Conservation (phyloP, 1,284 basidiomycete species). For the Coniferiporia sulphurascens region DNA sequence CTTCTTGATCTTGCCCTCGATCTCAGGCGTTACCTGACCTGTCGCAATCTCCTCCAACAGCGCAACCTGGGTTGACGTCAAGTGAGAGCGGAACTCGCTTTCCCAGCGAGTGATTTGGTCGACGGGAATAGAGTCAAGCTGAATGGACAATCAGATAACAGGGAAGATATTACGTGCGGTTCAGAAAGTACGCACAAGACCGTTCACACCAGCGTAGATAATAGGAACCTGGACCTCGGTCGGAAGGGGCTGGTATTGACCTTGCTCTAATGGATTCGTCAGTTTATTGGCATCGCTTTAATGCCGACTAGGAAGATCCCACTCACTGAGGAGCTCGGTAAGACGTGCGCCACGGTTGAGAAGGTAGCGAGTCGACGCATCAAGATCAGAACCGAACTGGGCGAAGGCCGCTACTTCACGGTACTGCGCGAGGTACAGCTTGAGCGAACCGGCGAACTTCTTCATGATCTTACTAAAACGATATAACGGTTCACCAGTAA, state of each 20-base stretch:
- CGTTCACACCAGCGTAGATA: conserved; percentile 99
- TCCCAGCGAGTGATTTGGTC: conserved; percentile 96
- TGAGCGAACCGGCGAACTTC: conserved; percentile 99
- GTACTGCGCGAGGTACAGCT: conserved; percentile 99
- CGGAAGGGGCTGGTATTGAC: conserved; percentile 90
- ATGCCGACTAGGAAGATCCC: background rate
- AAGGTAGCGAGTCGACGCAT: conserved; percentile 97
- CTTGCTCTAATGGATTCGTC: conserved; percentile 67
- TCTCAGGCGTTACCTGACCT: conserved; percentile 82
- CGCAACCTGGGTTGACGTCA: conserved; percentile 60
- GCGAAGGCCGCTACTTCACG: conserved; percentile 99
- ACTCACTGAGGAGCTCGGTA: conserved; percentile 91
- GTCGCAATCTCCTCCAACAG: conserved; percentile 81
- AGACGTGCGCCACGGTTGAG: conserved; percentile 97
- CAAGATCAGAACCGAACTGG: conserved; percentile 99
- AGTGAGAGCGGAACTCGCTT: conserved; percentile 81
- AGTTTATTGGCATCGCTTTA: background rate
- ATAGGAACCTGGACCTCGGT: conserved; percentile 98
- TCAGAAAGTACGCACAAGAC: conserved; percentile 59
- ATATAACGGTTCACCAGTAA: conserved; percentile 3
- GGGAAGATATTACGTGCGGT: background rate
- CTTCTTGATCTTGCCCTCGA: conserved; percentile 93
- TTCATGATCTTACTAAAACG: conserved; percentile 90
- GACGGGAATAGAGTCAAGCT: conserved; percentile 89
- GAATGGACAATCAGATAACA: conserved; percentile 6